These are phyloP conservation scores for Saturnispora serradocipensis DNA, from an alignment of 805 yeast genomes.

Conservation along the genomic window DNA sequence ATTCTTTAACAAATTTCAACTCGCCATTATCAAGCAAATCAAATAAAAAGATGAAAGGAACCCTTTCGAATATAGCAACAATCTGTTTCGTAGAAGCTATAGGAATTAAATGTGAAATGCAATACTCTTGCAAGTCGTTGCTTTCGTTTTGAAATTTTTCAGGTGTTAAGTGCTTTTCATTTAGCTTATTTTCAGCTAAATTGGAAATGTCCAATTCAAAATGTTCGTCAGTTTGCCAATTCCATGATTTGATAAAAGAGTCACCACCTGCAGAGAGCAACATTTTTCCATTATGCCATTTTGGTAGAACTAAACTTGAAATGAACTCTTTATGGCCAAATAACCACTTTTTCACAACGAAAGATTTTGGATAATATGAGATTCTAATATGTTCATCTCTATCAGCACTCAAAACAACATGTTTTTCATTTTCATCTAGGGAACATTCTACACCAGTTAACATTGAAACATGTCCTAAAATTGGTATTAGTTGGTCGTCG, in stretches of 20 bases:
- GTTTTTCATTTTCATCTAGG: slow-evolving; percentile 31
- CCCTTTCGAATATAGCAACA: slow-evolving; percentile 40
- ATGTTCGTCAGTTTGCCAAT: slow-evolving; percentile 51
- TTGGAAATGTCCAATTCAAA: slow-evolving; percentile 31
- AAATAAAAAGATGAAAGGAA: slow-evolving; percentile 33
- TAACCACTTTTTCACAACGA: slow-evolving; percentile 69
- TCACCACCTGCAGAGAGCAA: slow-evolving; percentile 93
- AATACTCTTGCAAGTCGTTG: slow-evolving; percentile 38
- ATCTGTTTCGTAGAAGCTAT: slow-evolving; percentile 24
- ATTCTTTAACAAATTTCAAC: slow-evolving; percentile 25
- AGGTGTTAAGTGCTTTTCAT: slow-evolving; percentile 54
- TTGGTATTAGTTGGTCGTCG: slow-evolving; percentile 48
- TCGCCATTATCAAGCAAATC: slow-evolving; percentile 24
- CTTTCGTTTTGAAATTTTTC: slow-evolving; percentile 50
- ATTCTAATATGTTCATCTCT: slow-evolving; percentile 94
- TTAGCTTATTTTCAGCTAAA: slow-evolving; percentile 35
- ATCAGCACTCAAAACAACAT: slow-evolving; percentile 69
- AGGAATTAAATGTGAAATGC: slow-evolving; percentile 33
- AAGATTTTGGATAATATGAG: slow-evolving; percentile 69
- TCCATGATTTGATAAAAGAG: slow-evolving; percentile 61
- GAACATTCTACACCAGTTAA: slow-evolving; percentile 61
- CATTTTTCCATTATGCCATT: slow-evolving; percentile 35
- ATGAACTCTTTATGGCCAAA: slow-evolving; percentile 85
- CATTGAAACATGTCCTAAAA: slow-evolving; percentile 96
- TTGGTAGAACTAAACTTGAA: slow-evolving; percentile 51